Percentiles rank a stretch among this genome's conserved stretches.
Evolutionary conservation across 2,329 filamentous ascomycete species (phyloP).

Genomic region (Hyphodiscus sp.): DNA sequence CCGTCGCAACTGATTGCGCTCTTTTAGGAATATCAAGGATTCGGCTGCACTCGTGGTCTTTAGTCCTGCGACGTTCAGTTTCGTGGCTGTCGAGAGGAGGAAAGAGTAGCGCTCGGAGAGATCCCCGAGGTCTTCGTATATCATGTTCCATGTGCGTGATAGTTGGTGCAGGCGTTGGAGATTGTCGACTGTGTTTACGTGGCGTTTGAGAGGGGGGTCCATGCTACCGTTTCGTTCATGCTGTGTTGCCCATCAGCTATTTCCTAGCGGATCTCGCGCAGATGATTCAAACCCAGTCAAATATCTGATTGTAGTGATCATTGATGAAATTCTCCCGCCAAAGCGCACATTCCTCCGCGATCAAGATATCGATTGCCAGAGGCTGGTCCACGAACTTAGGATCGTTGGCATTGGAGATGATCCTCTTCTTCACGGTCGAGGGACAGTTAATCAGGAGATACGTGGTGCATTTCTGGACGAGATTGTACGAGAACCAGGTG

Average conservation of each 20-base stretch:
- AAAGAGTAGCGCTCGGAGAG: not conserved
- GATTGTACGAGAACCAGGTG: not conserved
- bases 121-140: conserved; percentile 1
- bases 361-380: not conserved
- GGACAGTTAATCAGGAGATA: conserved; percentile 1
- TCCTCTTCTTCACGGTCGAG: not conserved
- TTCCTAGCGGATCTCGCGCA: no score
- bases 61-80: not conserved
- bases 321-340: conserved; percentile 1
- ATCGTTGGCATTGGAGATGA: not conserved
- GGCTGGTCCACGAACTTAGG: not conserved
- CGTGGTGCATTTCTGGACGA: not conserved
- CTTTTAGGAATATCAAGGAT: not conserved
- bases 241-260: not conserved
- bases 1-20: not conserved
- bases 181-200: not conserved
- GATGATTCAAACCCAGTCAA: not conserved
- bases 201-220: conserved; percentile 1
- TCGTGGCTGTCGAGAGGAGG: not conserved
- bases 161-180: conserved; percentile 1
- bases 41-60: not conserved
- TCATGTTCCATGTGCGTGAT: conserved; percentile 2
- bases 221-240: not conserved
- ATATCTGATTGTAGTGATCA: not conserved
- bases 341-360: not conserved